Evolutionary conservation across 441 rosid species (phyloP), one percentile per base, ranked within the genome.

Genomic region (Melianthus villosus): DNA sequence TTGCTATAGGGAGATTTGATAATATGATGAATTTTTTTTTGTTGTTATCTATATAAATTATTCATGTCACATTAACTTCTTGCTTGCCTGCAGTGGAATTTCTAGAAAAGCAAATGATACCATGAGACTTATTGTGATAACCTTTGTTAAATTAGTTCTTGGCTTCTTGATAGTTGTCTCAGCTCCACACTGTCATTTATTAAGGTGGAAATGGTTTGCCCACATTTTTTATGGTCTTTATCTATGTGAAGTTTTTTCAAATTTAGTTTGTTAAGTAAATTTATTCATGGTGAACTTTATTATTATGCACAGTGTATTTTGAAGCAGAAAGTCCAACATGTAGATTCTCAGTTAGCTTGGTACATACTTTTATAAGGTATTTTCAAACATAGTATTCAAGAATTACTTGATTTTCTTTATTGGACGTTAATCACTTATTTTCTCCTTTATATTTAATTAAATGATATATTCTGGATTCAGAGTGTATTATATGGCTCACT

Each of bases 101-200:
- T 47, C 65, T 46, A 67, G 87, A 61, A 78, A 73, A 63, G 75
- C 85, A 0, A 59, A 60, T n/a, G 87, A 78, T 40, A 74, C 56
- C 43, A 82, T 75, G 94, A 75, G 66, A 75, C 75, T 85, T 64
- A 64, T 85, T 31, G 26, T 80, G 46, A 63, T 79, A 34, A 63
- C 85, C 23, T 54, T 85, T 38, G 46, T 72, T 8, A 93, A 93
- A 45, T 57, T 80, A 51, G 52, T 74, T 27, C 68, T 80, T 44
- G 99, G 99, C 60, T 80, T 82, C 64, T 73, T 85, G 49, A 47
- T 82, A 43, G 96, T 94, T 40, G 63, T 76, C 50, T 77, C 82
- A 30, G 65, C 75, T 49, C 93, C 96, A 69, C 92, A 7, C 52
- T 86, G 29, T 72, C 93, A 34, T 53, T 86, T 48, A 71, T 89